Base-by-base conservation (phyloP, 2,329 filamentous ascomycete species). In the Colletotrichum salicis region DNA sequence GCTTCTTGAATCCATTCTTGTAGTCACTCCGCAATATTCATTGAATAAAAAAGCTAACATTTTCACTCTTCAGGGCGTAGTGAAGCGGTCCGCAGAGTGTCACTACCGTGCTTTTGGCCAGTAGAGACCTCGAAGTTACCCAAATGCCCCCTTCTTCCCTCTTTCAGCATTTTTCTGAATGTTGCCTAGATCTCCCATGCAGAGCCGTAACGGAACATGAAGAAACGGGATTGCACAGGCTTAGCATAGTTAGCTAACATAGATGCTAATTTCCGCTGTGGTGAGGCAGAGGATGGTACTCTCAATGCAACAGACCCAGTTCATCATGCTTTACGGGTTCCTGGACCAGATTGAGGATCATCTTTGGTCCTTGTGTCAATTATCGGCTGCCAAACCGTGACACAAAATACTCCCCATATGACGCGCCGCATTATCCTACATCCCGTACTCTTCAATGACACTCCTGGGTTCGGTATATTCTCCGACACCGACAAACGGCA, bases 401-500 rank as follows among this genome's bases (percentile, higher is more conserved):
- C 1, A 35, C 4, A 35, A 33, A 24, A 12, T 5, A 11, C 10
- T 19, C 12, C n/a, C 5, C 19, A 5, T 22, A 1, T 24, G 19
- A 19, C 55, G 55, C 35, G 55, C 3, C 6, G 37, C 19, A 41
- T 19, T 57, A 22, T 22, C 29, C 10, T 24, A 59, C 2, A 13
- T 19, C 5, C 15, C 58, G 19, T 41, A 69, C n/a, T 69, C 60
- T 15, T 69, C 66, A 41, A 64, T 33, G 5, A 69, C 54, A 27
- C 59, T 69, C 45, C 48, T 69, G 6, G 66, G 54, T 10, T 55
- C 54, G 3, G 60, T 64, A 22, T 69, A 69, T 41, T 69, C 60
- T 22, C 66, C 54, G 11, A 64, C 59, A 2, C 68, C 68, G 2
- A 73, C 64, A 55, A 73, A 71, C 4, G 71, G 71, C 67, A 80